Base-by-base conservation (phyloP, 2,329 filamentous ascomycete genomes). In the Myriangium duriaei region DNA sequence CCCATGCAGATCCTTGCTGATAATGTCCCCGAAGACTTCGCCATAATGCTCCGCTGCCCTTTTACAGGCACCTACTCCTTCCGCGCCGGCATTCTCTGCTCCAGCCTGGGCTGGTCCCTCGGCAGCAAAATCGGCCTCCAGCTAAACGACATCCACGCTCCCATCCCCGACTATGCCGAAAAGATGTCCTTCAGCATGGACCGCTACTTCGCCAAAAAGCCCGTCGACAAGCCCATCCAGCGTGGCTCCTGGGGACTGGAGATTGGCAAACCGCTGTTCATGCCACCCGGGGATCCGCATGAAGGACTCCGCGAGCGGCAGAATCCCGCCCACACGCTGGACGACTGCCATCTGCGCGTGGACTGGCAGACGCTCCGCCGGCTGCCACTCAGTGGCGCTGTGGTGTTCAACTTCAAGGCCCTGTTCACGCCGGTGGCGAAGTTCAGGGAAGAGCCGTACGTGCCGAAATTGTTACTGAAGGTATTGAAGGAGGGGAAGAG, bases 181-280 rank as follows among this genome's bases (percentile, higher is more conserved):
- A 92, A 87, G 63, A 86, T 92, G 80, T 72, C 80, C 26, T 81
- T 85, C 45, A 86, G 80, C 29, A 87, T 93, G 79, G 83, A 92
- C 51, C 69, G 82, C n/a, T 91, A 76, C 58, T 92, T 93, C 52
- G 73, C 78, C 18, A 87, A 83, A 52, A 75, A 86, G 63, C 73
- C 81, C 0, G 71, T 78, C 0, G 71, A 78, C 45, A 75, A 75
- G 45, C 76, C 84, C 2, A 91, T 92, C 38, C 84, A 91, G 57
- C 74, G 85, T 35, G 83, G 81, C 3, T 86, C 81, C 2, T 93
- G 85, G 85, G 81, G 80, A 4, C 64, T 93, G 0, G 84, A 91
- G 53, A 67, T 85, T 26, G 80, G 79, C 29, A 61, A 76, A 28
- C 83, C 82, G 0, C 67, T 92, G 2, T 91, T 79, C 57, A 76